Evolutionary conservation across 2,329 filamentous ascomycete species (phyloP), one percentile per base, ranked within the genome.

Genomic region (Thielaviopsis musarum): DNA sequence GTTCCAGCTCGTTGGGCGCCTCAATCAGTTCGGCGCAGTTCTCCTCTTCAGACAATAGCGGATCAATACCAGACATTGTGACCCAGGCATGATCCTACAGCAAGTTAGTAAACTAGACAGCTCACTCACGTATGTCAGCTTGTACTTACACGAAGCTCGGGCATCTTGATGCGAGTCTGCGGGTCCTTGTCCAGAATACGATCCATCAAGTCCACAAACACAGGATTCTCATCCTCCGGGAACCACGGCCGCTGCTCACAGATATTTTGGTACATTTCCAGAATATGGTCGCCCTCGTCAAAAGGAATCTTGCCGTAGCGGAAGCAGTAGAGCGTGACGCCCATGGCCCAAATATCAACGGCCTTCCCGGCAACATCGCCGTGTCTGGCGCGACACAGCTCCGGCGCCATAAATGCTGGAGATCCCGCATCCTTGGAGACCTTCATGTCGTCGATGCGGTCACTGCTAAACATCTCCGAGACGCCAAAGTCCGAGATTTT

Each of bases 401-500:
- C 93, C 0, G 93, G 93, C 0, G 93, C 88, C 61, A 97, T 79
- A 67, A 98, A 98, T 0, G 93, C 93, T 0, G 93, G 93, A 3
- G 91, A 96, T 1, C 93, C 93, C 12, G 91, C 91, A 3, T 90
- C 91, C 72, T 97, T 98, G 61, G 86, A 84, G 0, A 89, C 95
- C 69, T 83, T 84, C 93, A 97, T 97, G 53, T 88, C 80, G 1
- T 86, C 77, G 2, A 74, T 67, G 69, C 94, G 95, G 19, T 48
- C n/a, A 26, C 21, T 58, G 68, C 91, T 86, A 65, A 98, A 98
- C 84, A 98, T 96, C 69, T 98, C 91, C 0, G 91, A 97, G 7
- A 97, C 93, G n/a, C 93, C 93, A 75, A 98, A 98, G 70, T 97
- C 93, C 57, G 95, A 90, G 64, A 98, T 86, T 70, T 97, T 98